phyloP scores from a whole-genome alignment of 176 grass and related monocot species.

The Zoysia pacifica region DNA sequence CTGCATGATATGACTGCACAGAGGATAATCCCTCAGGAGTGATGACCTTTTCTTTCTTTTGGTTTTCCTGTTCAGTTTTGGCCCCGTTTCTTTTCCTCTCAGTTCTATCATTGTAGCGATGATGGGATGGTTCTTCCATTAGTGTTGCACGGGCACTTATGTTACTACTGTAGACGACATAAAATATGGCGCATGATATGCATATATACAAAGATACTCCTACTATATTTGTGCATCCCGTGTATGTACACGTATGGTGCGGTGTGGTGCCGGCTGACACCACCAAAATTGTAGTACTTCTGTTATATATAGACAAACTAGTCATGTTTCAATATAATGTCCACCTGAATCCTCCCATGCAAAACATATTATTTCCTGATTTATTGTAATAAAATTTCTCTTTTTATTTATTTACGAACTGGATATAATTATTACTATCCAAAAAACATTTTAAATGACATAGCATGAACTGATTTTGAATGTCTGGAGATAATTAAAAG shows the following conservation, averaged over 20 bases:
- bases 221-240: conserved; percentile 56
- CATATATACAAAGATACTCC: neutral
- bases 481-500: too few relatives aligned
- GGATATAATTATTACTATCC: neutral
- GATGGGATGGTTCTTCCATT: conserved; percentile 45
- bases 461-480: too few relatives aligned
- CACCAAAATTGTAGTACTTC: conserved; percentile 34
- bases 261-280: neutral
- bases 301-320: conserved; percentile 8
- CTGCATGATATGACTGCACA: conserved; percentile 41
- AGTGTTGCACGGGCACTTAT: conserved; percentile 44
- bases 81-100: neutral
- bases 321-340: conserved; percentile 43
- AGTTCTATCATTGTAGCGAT: conserved; percentile 28
- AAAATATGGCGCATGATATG: conserved; percentile 47
- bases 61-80: neutral
- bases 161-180: conserved; percentile 57
- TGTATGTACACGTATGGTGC: conserved; percentile 44
- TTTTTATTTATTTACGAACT: neutral
- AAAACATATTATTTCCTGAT: neutral
- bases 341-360: conserved; percentile 37
- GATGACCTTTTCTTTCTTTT: conserved; percentile 35
- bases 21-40: conserved; percentile 41
- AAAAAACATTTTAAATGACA: too few relatives aligned
- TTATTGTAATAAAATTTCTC: neutral